Evolutionary conservation across 768 basidiomycete genomes (phyloP), one percentile per base, ranked within the genome.

Genomic region (Lentinus tigrinus): DNA sequence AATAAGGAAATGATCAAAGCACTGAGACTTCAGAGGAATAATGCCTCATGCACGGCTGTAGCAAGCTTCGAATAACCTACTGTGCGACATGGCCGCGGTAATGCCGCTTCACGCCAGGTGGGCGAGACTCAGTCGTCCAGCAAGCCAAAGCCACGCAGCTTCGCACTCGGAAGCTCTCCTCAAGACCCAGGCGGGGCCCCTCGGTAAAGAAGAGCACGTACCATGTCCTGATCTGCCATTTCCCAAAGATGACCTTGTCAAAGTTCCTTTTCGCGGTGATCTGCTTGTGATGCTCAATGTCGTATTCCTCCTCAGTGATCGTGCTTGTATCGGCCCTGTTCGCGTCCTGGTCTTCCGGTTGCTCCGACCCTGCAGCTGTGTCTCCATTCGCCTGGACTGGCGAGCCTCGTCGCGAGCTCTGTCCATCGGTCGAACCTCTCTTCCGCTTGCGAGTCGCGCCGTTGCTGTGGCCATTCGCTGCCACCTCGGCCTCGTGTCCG

Each of bases 191-290:
- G 34, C 44, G 24, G 13, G 24, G 43, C n/a, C 37, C 13, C 16
- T 27, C 34, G 23, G 48, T 36, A 31, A 34, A 44, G 21, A 19
- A 46, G 19, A 46, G 11, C 43, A 77, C 85, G 64, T 64, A 93
- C 94, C 94, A 95, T 9, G 93, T 93, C 69, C 86, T 88, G 66
- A 97, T 91, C 69, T 89, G 81, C 84, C 89, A 95, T 26, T 85
- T 78, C 43, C 91, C 92, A 72, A 94, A 93, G 65, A 85, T 82
- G 61, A 95, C 91, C 66, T 83, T 85, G 59, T 94, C 92, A 68
- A 95, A 93, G 69, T 95, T 97, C 59, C 91, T 80, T 64, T 86
- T 83, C 4, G 84, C 80, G 23, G 82, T 83, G 61, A 85, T 80
- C 69, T 84, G 79, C 68, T 83, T 85, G 68, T 88, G 86, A 54